Base-by-base conservation (phyloP, 352 stramenopile species). In the Phytopythium oedochilum region DNA sequence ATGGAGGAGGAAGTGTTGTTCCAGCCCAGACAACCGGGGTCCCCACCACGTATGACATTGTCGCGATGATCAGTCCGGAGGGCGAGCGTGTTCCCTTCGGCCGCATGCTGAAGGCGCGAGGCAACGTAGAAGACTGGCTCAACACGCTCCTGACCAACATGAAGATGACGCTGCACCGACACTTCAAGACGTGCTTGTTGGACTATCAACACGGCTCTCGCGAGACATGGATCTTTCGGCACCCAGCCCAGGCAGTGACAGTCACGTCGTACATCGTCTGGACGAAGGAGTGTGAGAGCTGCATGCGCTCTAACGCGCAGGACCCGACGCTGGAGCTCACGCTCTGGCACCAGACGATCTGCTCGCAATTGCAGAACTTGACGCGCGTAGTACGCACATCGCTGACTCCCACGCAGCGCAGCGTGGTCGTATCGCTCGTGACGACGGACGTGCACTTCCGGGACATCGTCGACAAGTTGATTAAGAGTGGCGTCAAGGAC, bases 251-350 rank as follows among this genome's bases (percentile, higher is more conserved):
- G 65, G 83, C 94, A 1, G 83, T 98, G 12, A 87, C 89, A 1
- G 89, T 94, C 26, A 88, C 96, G 5, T 91, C 89, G 6, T 93
- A 96, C 59, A 97, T 97, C 28, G 75, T 89, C 7, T 93, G 81
- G 83, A 73, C 77, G 0, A 67, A 73, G 48, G 81, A 91, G 39
- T 91, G 80, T 29, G 83, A 89, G 34, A 61, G 74, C 17, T 89
- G 77, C 40, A 85, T 89, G 23, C 65, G 61, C 6, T 80, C 75
- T 2, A 59, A 61, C 22, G 73, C 77, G 9, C 75, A 77, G 22
- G 71, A 88, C 22, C 79, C 79, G 15, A 39, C 72, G 12, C 70
- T 70, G 10, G 77, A 87, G 17, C 47, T 93, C 23, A 62, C 54
- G 1, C 57, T 81, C 14, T 93, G 79, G 78, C 64, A 88, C 20